Conservation (phyloP, 768 basidiomycete species). For the Amanita rubescens region DNA sequence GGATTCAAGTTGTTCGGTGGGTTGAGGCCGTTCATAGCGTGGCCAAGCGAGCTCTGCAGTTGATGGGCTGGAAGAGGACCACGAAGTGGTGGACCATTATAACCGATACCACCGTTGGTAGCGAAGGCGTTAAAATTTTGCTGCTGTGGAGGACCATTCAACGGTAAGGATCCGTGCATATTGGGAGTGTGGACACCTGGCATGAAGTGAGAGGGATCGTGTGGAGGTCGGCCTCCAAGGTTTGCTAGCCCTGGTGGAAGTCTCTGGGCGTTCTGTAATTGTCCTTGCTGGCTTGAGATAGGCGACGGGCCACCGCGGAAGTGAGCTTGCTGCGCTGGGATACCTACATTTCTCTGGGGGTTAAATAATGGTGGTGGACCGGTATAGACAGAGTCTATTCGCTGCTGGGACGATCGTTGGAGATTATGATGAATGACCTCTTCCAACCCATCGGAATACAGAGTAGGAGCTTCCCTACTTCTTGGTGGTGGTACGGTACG, state of each 20-base stretch:
- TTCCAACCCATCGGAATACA: constrained; percentile 53
- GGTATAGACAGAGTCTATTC: constrained; percentile 50
- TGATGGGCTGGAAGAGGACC: constrained; percentile 45
- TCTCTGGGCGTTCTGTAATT: constrained; percentile 46
- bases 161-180: constrained; percentile 39
- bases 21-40: constrained; percentile 44
- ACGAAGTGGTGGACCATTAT: constrained; percentile 44
- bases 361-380: constrained; percentile 42
- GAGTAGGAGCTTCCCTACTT: constrained; percentile 43
- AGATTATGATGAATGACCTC: constrained; percentile 56
- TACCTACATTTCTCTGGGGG: constrained; percentile 49
- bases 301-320: constrained; percentile 71
- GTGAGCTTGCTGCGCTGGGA: constrained; percentile 52
- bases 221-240: constrained; percentile 74
- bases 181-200: constrained; percentile 35
- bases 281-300: constrained; percentile 36
- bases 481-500: constrained; percentile 59
- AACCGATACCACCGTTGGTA: constrained; percentile 35
- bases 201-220: constrained; percentile 64
- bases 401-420: constrained; percentile 46
- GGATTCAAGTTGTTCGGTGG: constrained; percentile 44
- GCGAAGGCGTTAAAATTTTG: constrained; percentile 47
- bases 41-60: constrained; percentile 37
- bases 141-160: constrained; percentile 37
- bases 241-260: constrained; percentile 78